Evolutionary conservation across 805 yeast genomes (phyloP).

Genomic region (Candida ponderosae): DNA sequence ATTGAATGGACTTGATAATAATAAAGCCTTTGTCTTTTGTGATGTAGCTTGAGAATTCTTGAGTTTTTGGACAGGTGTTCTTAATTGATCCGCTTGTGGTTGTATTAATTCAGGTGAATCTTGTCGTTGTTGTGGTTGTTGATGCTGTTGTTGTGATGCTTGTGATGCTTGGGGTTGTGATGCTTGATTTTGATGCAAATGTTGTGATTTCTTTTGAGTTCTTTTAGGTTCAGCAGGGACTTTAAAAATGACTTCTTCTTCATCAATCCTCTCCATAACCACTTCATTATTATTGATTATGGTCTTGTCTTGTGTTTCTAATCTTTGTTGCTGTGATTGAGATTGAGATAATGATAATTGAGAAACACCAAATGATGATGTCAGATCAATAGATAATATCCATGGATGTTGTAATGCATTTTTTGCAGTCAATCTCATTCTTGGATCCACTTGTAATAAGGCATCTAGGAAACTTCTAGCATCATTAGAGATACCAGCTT

Average conservation of each 20-base stretch:
- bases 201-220: conserved; percentile 3
- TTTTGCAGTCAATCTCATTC: conserved; percentile 61
- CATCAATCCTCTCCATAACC: conserved; percentile 4
- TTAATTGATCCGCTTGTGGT: too few relatives aligned
- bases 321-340: conserved; percentile 53
- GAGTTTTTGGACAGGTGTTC: too few relatives aligned
- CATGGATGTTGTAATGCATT: conserved; percentile 78
- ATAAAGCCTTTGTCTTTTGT: not conserved
- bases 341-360: conserved; percentile 62
- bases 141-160: conserved; percentile 5
- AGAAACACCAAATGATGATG: conserved; percentile 14
- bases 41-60: too few relatives aligned
- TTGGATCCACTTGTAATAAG: conserved; percentile 72
- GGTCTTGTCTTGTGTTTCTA: conserved; percentile 27
- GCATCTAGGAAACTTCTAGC: conserved; percentile 68
- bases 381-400: conserved; percentile 35
- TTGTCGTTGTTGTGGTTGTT: too few relatives aligned
- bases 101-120: too few relatives aligned
- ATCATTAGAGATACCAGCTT: conserved; percentile 53
- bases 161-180: conserved; percentile 1
- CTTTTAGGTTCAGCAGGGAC: conserved; percentile 12
- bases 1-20: not conserved
- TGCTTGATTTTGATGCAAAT: not conserved
- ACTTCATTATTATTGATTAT: conserved; percentile 11
- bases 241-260: conserved; percentile 13